A percentile compares a stretch with the other conserved stretches of the same genome.
These are phyloP conservation scores for Heterobasidion parviporum DNA, from an alignment of 1,284 basidiomycete species.

Conservation along the genomic window DNA sequence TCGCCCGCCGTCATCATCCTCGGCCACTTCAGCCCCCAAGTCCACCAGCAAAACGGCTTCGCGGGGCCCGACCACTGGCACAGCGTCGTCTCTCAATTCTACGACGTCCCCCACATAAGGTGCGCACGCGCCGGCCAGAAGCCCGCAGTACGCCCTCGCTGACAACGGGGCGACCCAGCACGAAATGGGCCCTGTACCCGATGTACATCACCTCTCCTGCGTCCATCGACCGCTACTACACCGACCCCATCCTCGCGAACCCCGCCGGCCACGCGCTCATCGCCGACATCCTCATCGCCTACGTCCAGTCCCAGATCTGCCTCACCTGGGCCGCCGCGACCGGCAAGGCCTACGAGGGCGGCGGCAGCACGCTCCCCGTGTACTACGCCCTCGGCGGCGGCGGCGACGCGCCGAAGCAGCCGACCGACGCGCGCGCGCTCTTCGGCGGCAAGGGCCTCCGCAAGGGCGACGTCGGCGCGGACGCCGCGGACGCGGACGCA, in stretches of 20 bases:
- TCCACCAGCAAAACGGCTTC: slow-evolving; percentile 73
- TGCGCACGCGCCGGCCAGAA: slow-evolving; percentile 16
- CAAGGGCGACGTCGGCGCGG: slow-evolving; percentile 38
- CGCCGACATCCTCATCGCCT: slow-evolving; percentile 79
- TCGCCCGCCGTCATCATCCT: slow-evolving; percentile 85
- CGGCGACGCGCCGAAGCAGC: slow-evolving; percentile 21
- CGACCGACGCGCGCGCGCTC: slow-evolving; percentile 44
- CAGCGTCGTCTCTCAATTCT: slow-evolving; percentile 85
- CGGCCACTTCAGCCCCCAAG: slow-evolving; percentile 86
- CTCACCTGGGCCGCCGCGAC: slow-evolving; percentile 55
- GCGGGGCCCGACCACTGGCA: slow-evolving; percentile 85
- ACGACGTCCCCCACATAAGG: slow-evolving; percentile 88
- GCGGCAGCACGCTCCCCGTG: slow-evolving; percentile 46
- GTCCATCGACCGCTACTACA: slow-evolving; percentile 65
- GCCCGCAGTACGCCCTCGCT: not conserved
- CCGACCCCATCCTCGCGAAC: slow-evolving; percentile 80
- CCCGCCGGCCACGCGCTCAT: slow-evolving; percentile 75
- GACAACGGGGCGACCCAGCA: slow-evolving; percentile 28
- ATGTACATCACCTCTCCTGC: slow-evolving; percentile 73
- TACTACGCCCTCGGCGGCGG: slow-evolving; percentile 25
- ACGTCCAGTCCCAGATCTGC: slow-evolving; percentile 84
- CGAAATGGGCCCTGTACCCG: slow-evolving; percentile 76
- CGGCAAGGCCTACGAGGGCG: slow-evolving; percentile 48
- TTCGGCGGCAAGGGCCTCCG: slow-evolving; percentile 70
- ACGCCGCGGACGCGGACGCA: slow-evolving; percentile 16